phyloP scores from a whole-genome alignment of 2,329 filamentous ascomycete species.

The Teratosphaeria epicoccoides region DNA sequence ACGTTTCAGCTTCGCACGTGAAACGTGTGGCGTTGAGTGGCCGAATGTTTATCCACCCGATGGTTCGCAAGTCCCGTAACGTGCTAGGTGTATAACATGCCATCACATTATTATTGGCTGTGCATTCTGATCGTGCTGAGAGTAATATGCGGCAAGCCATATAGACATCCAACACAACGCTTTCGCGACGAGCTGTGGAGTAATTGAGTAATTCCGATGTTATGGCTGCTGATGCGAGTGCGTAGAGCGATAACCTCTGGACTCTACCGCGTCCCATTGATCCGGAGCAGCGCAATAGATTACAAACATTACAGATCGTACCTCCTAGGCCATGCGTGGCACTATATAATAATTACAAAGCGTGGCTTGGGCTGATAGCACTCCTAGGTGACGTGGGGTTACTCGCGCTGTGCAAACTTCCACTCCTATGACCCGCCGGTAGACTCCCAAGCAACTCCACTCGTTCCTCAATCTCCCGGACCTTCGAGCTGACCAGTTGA shows the following conservation, averaged over 20 bases:
- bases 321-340: not conserved
- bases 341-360: not conserved
- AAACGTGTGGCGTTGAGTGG: constrained; percentile 1
- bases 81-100: too few species aligned
- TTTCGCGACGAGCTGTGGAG: too few species aligned
- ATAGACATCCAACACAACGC: too few species aligned
- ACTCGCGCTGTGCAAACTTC: not conserved
- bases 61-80: too few species aligned
- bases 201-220: too few species aligned
- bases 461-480: not conserved
- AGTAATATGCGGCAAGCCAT: too few species aligned
- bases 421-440: not conserved
- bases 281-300: not conserved
- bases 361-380: not conserved
- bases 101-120: too few species aligned
- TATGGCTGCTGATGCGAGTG: too few species aligned
- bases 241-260: too few species aligned
- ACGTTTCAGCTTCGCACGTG: not conserved
- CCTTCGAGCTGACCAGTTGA: not conserved
- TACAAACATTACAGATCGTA: not conserved
- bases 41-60: too few species aligned
- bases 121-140: too few species aligned
- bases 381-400: not conserved
- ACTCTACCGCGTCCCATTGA: too few species aligned
- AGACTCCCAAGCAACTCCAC: not conserved